Percentiles rank a stretch among this genome's conserved stretches.
phyloP scores from a whole-genome alignment of 2,329 filamentous ascomycete genomes.

The Calonectria fujianensis region DNA sequence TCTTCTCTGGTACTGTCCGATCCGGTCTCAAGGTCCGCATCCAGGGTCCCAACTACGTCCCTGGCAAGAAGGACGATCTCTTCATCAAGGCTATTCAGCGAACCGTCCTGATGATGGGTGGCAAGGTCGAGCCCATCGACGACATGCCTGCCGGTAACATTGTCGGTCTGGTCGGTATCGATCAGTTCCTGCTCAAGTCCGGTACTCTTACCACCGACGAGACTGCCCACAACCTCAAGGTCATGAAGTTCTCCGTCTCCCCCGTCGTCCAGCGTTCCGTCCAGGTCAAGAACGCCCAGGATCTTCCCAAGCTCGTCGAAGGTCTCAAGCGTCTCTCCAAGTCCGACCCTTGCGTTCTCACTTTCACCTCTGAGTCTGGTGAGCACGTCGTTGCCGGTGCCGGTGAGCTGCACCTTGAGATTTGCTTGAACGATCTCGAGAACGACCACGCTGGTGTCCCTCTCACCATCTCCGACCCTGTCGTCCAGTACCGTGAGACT shows the following conservation, averaged over 20 bases:
- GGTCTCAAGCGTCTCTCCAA: constrained; percentile 99
- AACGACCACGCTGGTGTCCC: constrained; percentile 99
- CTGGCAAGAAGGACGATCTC: constrained; percentile 98
- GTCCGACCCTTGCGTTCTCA: constrained; percentile 99
- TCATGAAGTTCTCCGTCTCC: constrained; percentile 99
- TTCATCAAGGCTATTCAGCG: constrained; percentile 99
- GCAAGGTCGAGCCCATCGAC: constrained; percentile 98
- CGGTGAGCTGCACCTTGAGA: constrained; percentile 99
- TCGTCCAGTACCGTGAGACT: constrained; percentile 99
- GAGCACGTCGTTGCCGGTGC: constrained; percentile 99
- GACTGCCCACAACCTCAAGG: constrained; percentile 99
- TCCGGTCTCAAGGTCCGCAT: constrained; percentile 99
- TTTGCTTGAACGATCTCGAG: constrained; percentile 99
- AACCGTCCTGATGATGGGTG: constrained; percentile 99
- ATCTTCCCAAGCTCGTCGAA: constrained; percentile 99
- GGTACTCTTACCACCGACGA: constrained; percentile 98
- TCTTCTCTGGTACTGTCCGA: constrained; percentile 98
- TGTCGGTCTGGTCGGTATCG: constrained; percentile 98
- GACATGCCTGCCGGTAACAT: constrained; percentile 99
- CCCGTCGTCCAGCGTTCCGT: constrained; percentile 99
- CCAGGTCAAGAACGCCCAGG: constrained; percentile 99
- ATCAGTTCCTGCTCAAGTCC: constrained; percentile 99
- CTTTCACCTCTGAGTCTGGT: constrained; percentile 90
- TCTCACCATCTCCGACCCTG: constrained; percentile 97
- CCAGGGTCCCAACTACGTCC: constrained; percentile 98